Percentiles rank a stretch among this genome's conserved stretches.
Conservation (phyloP, 2,329 filamentous ascomycete species). For the Aspergillus intermedius region DNA sequence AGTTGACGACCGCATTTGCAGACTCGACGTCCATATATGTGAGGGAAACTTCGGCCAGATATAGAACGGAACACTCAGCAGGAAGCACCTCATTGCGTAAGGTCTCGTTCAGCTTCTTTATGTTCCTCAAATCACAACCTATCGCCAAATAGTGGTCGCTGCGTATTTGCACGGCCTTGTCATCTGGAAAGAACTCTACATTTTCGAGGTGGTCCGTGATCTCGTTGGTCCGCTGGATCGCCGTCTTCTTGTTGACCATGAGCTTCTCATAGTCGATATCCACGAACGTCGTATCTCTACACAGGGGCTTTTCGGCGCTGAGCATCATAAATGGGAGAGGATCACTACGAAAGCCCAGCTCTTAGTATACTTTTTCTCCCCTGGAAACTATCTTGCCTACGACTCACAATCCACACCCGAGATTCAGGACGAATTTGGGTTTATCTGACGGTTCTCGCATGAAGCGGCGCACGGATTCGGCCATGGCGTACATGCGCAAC, state of each 20-base stretch:
- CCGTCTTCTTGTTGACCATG: slow-evolving; percentile 64
- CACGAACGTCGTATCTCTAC: slow-evolving; percentile 60
- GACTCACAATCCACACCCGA: slow-evolving; percentile 84
- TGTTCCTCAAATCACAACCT: slow-evolving; percentile 71
- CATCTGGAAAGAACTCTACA: slow-evolving; percentile 30
- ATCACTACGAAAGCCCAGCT: slow-evolving; percentile 53
- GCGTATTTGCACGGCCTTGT: slow-evolving; percentile 47
- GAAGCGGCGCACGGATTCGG: slow-evolving; percentile 67
- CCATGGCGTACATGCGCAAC: slow-evolving; percentile 75
- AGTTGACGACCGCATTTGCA: slow-evolving; percentile 68
- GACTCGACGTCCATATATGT: slow-evolving; percentile 77
- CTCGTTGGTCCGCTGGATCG: slow-evolving; percentile 58
- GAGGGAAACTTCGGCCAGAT: slow-evolving; percentile 82
- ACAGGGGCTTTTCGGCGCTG: slow-evolving; percentile 55
- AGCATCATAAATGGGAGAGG: slow-evolving; percentile 80
- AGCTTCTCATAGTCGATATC: slow-evolving; percentile 82
- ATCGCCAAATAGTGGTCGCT: slow-evolving; percentile 70
- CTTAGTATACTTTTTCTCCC: slow-evolving; percentile 19
- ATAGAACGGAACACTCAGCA: slow-evolving; percentile 59
- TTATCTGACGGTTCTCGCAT: slow-evolving; percentile 52
- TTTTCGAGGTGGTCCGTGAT: slow-evolving; percentile 50
- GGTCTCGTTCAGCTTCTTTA: slow-evolving; percentile 53
- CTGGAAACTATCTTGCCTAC: slow-evolving; percentile 10
- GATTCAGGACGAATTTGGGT: slow-evolving; percentile 68
- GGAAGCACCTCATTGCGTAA: slow-evolving; percentile 56